Conservation (phyloP, 2,329 filamentous ascomycete species). For the Cyphellophora europaea region DNA sequence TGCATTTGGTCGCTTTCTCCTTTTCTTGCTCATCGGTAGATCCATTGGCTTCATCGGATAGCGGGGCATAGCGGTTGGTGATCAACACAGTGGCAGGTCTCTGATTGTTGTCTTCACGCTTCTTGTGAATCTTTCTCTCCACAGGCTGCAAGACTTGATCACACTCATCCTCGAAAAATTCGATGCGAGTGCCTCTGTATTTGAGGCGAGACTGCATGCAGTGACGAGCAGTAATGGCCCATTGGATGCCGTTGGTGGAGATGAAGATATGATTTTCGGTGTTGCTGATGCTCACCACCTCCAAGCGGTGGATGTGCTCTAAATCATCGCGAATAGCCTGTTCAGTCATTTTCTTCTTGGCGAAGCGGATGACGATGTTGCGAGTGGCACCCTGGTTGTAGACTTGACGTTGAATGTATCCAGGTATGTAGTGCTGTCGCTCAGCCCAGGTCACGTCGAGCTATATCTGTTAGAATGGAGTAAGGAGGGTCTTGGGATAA, state of each 20-base stretch:
- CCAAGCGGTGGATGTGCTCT: slow-evolving; percentile 72
- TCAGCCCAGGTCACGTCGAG: slow-evolving; percentile 56
- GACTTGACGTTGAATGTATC: slow-evolving; percentile 57
- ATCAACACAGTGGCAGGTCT: background rate
- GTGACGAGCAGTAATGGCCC: slow-evolving; percentile 63
- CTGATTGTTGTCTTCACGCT: background rate
- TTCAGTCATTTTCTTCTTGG: slow-evolving; percentile 51
- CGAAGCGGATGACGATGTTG: slow-evolving; percentile 60
- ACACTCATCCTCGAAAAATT: slow-evolving; percentile 67
- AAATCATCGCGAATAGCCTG: slow-evolving; percentile 60
- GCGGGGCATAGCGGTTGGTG: background rate
- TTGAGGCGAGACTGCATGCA: slow-evolving; percentile 62
- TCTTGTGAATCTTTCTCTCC: background rate
- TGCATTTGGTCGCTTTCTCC: background rate
- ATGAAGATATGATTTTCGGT: slow-evolving; percentile 53
- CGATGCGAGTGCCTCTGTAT: slow-evolving; percentile 63
- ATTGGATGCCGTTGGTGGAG: slow-evolving; percentile 67
- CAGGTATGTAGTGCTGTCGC: slow-evolving; percentile 57
- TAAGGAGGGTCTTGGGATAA: slow-evolving; percentile 2
- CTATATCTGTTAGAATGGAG: slow-evolving; percentile 40
- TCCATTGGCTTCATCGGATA: background rate
- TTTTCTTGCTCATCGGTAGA: background rate
- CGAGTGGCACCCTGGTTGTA: slow-evolving; percentile 54
- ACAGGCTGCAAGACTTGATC: slow-evolving; percentile 44
- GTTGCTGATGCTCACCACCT: slow-evolving; percentile 58